Evolutionary conservation across 2,329 filamentous ascomycete species (phyloP).

Genomic region (Penicillium polonicum): DNA sequence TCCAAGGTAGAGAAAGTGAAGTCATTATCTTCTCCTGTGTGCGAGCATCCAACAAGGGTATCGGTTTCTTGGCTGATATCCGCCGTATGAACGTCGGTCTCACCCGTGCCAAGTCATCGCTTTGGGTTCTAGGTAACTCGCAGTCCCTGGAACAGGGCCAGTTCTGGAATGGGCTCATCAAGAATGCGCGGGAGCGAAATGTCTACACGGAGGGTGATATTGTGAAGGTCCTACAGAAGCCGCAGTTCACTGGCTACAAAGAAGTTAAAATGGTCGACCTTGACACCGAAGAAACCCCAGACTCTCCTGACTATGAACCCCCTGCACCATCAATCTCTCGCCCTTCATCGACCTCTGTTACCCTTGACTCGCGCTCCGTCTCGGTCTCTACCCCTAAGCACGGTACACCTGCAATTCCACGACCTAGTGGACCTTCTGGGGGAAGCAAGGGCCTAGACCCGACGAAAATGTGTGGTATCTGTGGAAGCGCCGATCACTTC

Average conservation of each 20-base stretch:
- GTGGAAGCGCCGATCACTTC: slow-evolving; percentile 47
- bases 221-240: slow-evolving; percentile 53
- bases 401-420: slow-evolving; percentile 24
- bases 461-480: slow-evolving; percentile 44
- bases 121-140: slow-evolving; percentile 95
- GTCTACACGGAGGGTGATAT: slow-evolving; percentile 73
- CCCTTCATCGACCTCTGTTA: slow-evolving; percentile 31
- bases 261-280: slow-evolving; percentile 46
- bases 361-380: slow-evolving; percentile 17
- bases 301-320: slow-evolving; percentile 15
- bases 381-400: slow-evolving; percentile 29
- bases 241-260: slow-evolving; percentile 49
- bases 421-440: slow-evolving; percentile 43
- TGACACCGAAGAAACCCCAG: slow-evolving; percentile 15
- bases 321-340: slow-evolving; percentile 31
- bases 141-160: slow-evolving; percentile 80
- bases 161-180: slow-evolving; percentile 85
- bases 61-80: slow-evolving; percentile 97
- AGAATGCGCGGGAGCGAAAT: slow-evolving; percentile 72
- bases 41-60: slow-evolving; percentile 84
- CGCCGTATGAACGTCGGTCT: slow-evolving; percentile 99
- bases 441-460: slow-evolving; percentile 46
- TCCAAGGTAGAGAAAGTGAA: slow-evolving; percentile 94
- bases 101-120: slow-evolving; percentile 90
- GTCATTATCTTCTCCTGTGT: slow-evolving; percentile 99